phyloP scores from a whole-genome alignment of 1,139 yeast species.

The Tardiomyces blankii region DNA sequence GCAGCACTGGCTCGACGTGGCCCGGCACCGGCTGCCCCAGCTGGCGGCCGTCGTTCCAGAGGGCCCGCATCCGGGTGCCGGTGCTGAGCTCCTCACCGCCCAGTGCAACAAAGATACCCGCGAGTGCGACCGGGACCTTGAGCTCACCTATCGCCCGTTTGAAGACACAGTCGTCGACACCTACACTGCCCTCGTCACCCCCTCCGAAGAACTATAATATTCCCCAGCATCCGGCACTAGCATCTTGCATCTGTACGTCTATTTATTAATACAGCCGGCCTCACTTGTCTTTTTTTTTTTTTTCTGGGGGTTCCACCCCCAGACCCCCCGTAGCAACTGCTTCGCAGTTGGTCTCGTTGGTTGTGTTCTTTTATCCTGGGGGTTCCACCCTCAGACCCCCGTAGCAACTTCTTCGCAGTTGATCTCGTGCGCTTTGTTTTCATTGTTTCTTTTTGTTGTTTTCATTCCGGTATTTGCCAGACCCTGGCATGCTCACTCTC shows the following conservation, averaged over 20 bases:
- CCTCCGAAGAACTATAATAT: background rate
- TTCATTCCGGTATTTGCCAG: too few species aligned
- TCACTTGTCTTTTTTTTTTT: too few species aligned
- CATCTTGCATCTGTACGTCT: background rate
- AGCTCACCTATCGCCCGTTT: constrained; percentile 9
- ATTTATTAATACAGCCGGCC: too few species aligned
- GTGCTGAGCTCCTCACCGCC: constrained; percentile 10
- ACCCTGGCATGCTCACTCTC: too few species aligned
- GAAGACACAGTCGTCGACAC: constrained; percentile 11
- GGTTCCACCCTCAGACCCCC: too few species aligned
- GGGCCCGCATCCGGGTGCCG: constrained; percentile 8
- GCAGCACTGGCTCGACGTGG: constrained; percentile 15
- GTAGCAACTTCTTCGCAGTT: too few species aligned
- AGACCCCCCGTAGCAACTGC: too few species aligned
- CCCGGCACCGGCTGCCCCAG: constrained; percentile 7
- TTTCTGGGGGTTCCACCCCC: too few species aligned
- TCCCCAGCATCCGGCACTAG: background rate
- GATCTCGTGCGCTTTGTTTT: too few species aligned
- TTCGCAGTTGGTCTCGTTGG: too few species aligned
- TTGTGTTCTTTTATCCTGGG: too few species aligned
- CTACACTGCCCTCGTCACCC: constrained; percentile 1
- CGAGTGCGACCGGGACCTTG: constrained; percentile 9
- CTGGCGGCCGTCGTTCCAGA: constrained; percentile 8
- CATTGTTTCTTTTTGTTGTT: too few species aligned
- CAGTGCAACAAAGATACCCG: constrained; percentile 15